These are phyloP conservation scores for Verticillium longisporum DNA, from an alignment of 2,329 filamentous ascomycete genomes.

Conservation along the genomic window DNA sequence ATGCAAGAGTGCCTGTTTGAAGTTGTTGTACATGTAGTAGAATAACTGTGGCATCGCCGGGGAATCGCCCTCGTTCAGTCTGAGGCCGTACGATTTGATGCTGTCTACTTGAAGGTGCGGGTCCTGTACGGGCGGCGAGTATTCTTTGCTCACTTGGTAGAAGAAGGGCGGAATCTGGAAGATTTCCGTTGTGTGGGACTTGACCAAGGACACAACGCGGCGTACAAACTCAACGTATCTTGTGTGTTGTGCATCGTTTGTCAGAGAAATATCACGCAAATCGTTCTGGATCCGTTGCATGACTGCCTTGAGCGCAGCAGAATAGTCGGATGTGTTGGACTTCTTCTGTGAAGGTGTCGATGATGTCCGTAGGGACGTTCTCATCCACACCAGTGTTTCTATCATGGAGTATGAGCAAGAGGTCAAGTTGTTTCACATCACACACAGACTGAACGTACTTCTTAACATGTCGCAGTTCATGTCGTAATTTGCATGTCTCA, in stretches of 20 bases:
- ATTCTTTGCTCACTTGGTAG: constrained; percentile 48
- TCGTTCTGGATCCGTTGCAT: constrained; percentile 51
- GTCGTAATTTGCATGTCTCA: constrained; percentile 36
- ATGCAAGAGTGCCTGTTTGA: constrained; percentile 46
- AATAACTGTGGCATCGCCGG: constrained; percentile 44
- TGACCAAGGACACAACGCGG: constrained; percentile 44
- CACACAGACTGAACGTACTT: constrained; percentile 19
- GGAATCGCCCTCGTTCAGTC: constrained; percentile 43
- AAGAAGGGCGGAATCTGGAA: constrained; percentile 49
- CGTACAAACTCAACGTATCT: constrained; percentile 45
- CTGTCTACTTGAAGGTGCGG: constrained; percentile 49
- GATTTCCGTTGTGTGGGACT: constrained; percentile 45
- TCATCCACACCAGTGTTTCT: constrained; percentile 41
- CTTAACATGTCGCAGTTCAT: constrained; percentile 43
- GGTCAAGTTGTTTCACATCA: neutral
- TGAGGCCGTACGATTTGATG: constrained; percentile 49
- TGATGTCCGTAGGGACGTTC: constrained; percentile 31
- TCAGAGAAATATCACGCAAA: constrained; percentile 26
- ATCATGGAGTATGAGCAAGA: neutral
- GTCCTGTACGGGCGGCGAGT: constrained; percentile 47
- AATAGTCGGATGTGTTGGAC: constrained; percentile 31
- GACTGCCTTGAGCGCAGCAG: constrained; percentile 32
- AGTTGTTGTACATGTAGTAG: constrained; percentile 50
- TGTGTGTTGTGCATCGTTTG: constrained; percentile 31
- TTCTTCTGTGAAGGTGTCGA: constrained; percentile 16